phyloP scores from a whole-genome alignment of 2,329 filamentous ascomycete genomes.

The Tolypocladium tundrense region DNA sequence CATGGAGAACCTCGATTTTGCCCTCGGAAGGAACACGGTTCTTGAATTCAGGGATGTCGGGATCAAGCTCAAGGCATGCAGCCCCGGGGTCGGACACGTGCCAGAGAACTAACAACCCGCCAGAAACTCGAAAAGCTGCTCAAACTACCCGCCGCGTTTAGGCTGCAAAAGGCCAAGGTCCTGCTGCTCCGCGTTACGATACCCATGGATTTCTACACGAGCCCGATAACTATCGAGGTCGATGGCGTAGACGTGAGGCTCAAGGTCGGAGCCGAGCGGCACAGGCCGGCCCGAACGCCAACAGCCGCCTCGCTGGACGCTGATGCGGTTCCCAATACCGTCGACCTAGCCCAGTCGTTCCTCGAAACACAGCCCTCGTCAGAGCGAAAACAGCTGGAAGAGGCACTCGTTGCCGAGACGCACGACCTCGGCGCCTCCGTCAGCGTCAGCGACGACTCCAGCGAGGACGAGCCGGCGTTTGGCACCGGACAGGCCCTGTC shows the following conservation, averaged over 20 bases:
- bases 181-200: constrained; percentile 70
- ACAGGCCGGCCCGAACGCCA: constrained; percentile 31
- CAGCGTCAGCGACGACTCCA: constrained; percentile 48
- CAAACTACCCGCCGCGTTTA: constrained; percentile 61
- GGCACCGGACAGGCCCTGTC: constrained; percentile 64
- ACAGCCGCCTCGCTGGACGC: constrained; percentile 16
- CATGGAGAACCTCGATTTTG: constrained; percentile 75
- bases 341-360: constrained; percentile 69
- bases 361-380: constrained; percentile 58
- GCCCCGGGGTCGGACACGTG: neutral
- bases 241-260: constrained; percentile 69
- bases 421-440: constrained; percentile 53
- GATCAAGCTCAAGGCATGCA: constrained; percentile 59
- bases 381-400: constrained; percentile 58
- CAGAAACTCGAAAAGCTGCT: constrained; percentile 72
- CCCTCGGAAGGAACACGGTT: constrained; percentile 69
- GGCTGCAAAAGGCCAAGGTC: constrained; percentile 64
- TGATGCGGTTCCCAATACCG: constrained; percentile 51
- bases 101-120: constrained; percentile 1
- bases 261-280: constrained; percentile 31
- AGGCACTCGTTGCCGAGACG: constrained; percentile 53
- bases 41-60: constrained; percentile 83
- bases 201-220: constrained; percentile 79
- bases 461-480: constrained; percentile 47
- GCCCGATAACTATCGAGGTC: constrained; percentile 71